Conservation (phyloP, 352 stramenopile species). For the Pythium rhizo-oryzae region DNA sequence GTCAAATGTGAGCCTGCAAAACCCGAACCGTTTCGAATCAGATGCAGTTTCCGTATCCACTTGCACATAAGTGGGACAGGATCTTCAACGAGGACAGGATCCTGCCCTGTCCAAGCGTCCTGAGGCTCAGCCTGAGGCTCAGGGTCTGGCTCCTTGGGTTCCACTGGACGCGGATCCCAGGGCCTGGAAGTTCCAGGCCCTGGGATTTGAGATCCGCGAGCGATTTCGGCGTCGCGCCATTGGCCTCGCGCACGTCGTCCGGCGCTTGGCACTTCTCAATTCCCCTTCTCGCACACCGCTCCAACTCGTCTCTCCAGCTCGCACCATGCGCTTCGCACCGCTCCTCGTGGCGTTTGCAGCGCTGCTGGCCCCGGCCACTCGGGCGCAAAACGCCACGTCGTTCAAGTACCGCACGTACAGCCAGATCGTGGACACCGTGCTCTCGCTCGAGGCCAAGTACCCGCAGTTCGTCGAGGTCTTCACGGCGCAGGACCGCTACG, state of each 20-base stretch:
- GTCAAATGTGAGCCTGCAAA: too few species aligned
- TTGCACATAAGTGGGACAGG: background rate
- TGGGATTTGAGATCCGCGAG: too few species aligned
- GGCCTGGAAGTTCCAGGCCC: too few species aligned
- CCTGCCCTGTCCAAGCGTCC: too few species aligned
- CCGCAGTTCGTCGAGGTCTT: constrained; percentile 73
- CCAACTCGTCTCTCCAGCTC: background rate
- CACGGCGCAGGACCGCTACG: constrained; percentile 78
- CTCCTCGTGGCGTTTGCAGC: background rate
- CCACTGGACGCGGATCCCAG: too few species aligned
- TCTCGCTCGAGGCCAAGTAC: constrained; percentile 60
- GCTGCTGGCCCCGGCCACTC: background rate
- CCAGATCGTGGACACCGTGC: constrained; percentile 52
- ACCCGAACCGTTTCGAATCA: background rate
- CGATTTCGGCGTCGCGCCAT: too few species aligned
- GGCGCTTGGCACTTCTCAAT: background rate
- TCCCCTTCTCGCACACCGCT: background rate
- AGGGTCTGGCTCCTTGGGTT: too few species aligned
- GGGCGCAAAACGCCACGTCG: background rate
- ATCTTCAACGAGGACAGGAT: too few species aligned
- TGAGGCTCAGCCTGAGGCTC: too few species aligned
- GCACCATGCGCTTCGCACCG: constrained; percentile 1
- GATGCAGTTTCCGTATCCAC: background rate
- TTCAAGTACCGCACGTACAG: constrained; percentile 72
- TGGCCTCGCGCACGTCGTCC: too few species aligned